Evolutionary conservation across 2,329 filamentous ascomycete genomes (phyloP).

Genomic region (Fusarium vanettenii): DNA sequence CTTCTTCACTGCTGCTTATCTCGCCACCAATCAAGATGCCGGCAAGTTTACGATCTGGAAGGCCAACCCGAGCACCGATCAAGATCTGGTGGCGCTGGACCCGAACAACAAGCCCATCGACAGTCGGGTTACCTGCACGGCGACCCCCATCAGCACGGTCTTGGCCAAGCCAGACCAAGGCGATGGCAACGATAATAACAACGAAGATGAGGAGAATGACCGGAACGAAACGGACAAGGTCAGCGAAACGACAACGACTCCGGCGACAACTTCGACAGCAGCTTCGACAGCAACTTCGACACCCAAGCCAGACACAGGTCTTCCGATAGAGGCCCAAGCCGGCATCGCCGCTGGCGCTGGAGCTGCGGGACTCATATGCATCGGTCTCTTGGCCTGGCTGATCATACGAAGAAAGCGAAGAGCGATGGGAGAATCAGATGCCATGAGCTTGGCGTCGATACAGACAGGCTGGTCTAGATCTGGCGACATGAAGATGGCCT

Average conservation of each 20-base stretch:
- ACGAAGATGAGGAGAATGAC: not conserved
- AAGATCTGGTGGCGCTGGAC: not conserved
- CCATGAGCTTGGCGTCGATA: not conserved
- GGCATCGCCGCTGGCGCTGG: not conserved
- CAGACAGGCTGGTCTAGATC: not conserved
- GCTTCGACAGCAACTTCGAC: not conserved
- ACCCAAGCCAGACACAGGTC: not conserved
- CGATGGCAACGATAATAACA: not conserved
- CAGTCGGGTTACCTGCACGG: not conserved
- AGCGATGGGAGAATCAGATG: not conserved
- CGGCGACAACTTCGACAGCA: not conserved
- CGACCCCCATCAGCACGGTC: not conserved
- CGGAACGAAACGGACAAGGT: not conserved
- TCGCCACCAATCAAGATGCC: not conserved
- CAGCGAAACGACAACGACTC: not conserved
- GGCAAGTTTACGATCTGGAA: not conserved
- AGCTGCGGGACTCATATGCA: not conserved
- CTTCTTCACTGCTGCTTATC: not conserved
- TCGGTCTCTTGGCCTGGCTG: not conserved
- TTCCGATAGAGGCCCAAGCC: not conserved
- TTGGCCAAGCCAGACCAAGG: not conserved
- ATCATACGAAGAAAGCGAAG: not conserved
- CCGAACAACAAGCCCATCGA: not conserved
- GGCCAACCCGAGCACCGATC: not conserved
- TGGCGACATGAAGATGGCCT: not conserved